Conservation (phyloP, 2,329 filamentous ascomycete genomes). For the Exophiala alcalophila region DNA sequence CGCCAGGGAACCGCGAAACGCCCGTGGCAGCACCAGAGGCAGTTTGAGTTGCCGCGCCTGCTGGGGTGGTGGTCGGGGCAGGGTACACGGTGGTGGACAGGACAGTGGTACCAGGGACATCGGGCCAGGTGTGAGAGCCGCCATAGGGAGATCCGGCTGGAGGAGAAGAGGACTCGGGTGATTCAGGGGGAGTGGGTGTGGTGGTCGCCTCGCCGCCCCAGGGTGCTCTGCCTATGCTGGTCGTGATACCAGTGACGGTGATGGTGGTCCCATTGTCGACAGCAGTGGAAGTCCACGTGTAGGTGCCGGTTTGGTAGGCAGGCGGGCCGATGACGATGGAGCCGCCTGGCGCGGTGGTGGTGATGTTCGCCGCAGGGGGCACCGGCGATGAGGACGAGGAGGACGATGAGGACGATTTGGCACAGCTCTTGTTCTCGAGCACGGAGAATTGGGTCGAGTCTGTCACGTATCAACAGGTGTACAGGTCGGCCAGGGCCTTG, state of each 20-base stretch:
- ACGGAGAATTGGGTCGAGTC: slow-evolving; percentile 32
- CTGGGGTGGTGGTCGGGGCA: slow-evolving; percentile 9
- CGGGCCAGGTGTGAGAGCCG: neutral
- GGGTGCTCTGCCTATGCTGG: too few relatives aligned
- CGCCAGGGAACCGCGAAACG: slow-evolving; percentile 20
- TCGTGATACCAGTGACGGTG: too few relatives aligned
- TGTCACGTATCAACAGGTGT: neutral
- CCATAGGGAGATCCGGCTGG: too few relatives aligned
- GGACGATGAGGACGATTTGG: slow-evolving; percentile 7
- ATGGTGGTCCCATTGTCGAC: too few relatives aligned
- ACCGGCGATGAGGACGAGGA: slow-evolving; percentile 4
- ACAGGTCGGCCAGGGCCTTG: neutral
- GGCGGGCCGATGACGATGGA: slow-evolving; percentile 17
- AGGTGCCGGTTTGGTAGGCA: slow-evolving; percentile 12
- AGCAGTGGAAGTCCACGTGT: slow-evolving; percentile 1
- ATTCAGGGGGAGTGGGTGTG: too few relatives aligned
- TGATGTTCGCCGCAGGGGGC: slow-evolving; percentile 7
- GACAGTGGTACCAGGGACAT: neutral
- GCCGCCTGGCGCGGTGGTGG: slow-evolving; percentile 5
- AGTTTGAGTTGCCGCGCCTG: neutral
- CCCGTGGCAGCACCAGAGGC: slow-evolving; percentile 5
- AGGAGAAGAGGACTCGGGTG: too few relatives aligned
- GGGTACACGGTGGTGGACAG: slow-evolving; percentile 2
- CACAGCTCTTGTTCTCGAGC: slow-evolving; percentile 17
- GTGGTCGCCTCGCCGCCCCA: too few relatives aligned